A percentile compares a stretch with the other conserved stretches of the same genome.
phyloP scores from a whole-genome alignment of 1,284 basidiomycete genomes.

The Coriolopsis trogii region DNA sequence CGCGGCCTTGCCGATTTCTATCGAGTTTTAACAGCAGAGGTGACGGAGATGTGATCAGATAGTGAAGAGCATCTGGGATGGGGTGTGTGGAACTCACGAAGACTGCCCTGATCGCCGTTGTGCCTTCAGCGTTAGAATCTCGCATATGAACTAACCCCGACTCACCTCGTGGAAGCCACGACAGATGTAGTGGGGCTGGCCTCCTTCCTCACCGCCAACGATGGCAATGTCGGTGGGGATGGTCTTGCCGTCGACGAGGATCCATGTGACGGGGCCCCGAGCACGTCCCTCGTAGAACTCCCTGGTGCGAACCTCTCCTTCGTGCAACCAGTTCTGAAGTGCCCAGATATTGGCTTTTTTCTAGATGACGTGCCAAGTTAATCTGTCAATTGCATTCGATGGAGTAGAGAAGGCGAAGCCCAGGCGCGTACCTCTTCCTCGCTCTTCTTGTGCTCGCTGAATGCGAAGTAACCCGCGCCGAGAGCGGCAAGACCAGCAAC shows the following conservation, averaged over 20 bases:
- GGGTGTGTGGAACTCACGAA: slow-evolving; percentile 48
- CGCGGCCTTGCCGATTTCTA: slow-evolving; percentile 71
- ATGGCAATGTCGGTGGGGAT: slow-evolving; percentile 61
- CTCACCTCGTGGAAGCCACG: slow-evolving; percentile 62
- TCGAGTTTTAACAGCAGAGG: neutral
- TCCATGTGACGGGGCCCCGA: slow-evolving; percentile 57
- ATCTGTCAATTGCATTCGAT: neutral
- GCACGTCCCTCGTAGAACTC: slow-evolving; percentile 50
- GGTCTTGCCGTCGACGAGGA: slow-evolving; percentile 56
- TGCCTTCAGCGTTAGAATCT: slow-evolving; percentile 5
- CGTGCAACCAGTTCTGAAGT: slow-evolving; percentile 56
- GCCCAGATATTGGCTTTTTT: slow-evolving; percentile 56
- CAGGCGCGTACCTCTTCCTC: slow-evolving; percentile 54
- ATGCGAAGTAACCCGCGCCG: slow-evolving; percentile 55
- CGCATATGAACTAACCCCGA: slow-evolving; percentile 19
- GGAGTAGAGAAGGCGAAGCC: neutral
- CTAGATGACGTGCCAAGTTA: slow-evolving; percentile 33
- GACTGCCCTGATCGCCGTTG: slow-evolving; percentile 45
- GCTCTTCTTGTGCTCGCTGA: slow-evolving; percentile 57
- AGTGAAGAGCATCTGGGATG: neutral
- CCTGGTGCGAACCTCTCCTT: slow-evolving; percentile 55
- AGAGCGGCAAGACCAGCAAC: slow-evolving; percentile 53
- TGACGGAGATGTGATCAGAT: slow-evolving; percentile 12
- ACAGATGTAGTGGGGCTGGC: slow-evolving; percentile 57
- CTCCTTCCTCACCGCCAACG: slow-evolving; percentile 55